phyloP scores from a whole-genome alignment of 179 eudicot species.

The Silene coronaria region DNA sequence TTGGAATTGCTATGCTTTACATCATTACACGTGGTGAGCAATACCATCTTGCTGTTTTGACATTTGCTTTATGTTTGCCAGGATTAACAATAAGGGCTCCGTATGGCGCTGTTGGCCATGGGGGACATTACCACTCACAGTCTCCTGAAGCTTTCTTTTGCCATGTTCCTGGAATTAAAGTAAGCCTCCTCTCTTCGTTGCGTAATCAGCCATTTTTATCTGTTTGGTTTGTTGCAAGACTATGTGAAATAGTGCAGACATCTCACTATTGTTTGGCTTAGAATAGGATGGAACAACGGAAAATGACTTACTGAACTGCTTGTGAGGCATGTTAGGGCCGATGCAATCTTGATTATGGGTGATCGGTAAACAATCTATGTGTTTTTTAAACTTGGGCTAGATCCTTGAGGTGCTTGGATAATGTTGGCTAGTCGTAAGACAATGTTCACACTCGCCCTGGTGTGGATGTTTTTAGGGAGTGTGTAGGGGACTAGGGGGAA shows the following conservation, averaged over 20 bases:
- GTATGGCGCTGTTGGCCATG: conserved; percentile 98
- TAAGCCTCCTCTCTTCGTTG: conserved; percentile 18
- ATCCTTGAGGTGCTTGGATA: not conserved
- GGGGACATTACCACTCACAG: conserved; percentile 97
- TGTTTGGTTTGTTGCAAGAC: not conserved
- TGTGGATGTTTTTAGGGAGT: not conserved
- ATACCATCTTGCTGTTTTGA: not conserved
- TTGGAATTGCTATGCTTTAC: not conserved
- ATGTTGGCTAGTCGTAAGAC: not conserved
- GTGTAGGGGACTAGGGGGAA: not conserved
- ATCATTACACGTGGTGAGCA: no score
- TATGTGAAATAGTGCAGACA: not conserved
- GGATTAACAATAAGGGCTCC: conserved; percentile 97
- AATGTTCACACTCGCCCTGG: not conserved
- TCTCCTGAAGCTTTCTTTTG: conserved; percentile 99
- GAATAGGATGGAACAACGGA: no score
- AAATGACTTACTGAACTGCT: not conserved
- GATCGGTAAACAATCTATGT: no score
- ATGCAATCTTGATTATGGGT: no score
- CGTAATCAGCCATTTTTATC: not conserved
- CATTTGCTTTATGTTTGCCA: conserved; percentile 20
- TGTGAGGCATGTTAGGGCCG: not conserved
- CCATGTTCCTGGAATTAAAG: conserved; percentile 99
- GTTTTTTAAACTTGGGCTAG: no score
- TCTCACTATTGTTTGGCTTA: not conserved